Base-by-base conservation (phyloP, 169 alveolate genomes). In the Babesia caballi region DNA sequence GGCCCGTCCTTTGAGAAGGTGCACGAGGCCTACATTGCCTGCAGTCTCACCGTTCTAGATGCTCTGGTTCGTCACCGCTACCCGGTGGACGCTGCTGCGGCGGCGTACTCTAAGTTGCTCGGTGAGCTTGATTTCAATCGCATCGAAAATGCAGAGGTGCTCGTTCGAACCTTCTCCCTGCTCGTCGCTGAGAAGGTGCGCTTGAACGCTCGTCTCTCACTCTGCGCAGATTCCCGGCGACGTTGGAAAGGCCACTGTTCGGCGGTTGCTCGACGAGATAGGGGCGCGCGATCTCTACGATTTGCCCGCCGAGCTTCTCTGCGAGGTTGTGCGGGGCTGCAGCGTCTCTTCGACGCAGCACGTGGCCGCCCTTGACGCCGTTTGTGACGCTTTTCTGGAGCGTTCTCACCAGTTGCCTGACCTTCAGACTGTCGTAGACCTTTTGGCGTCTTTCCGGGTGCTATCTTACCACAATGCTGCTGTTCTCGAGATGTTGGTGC, bases 381-480 rank as follows among this genome's bases (percentile, higher is more conserved):
- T 71, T 1, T 15, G 67, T 14, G 66, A 60, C 32, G 82, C 61
- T 12, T 23, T 71, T 9, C 23, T 49, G 23, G 52, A 71, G 44
- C 58, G 82, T 11, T 58, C 74, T 8, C 66, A 71, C 65, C 38
- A 33, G 25, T 21, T 71, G 8, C 73, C 82, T 1, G 57, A 32
- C 25, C 0, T 71, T 9, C 23, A 60, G 19, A n/a, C 5, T 33
- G 35, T 30, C 7, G 51, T 71, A 25, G 53, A 51, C 12, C 2
- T 71, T 1, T 38, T 71, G 77, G 19, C 30, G 36, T 30, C n/a
- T 42, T 35, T 71, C 41, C 38, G 65, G 32, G 9, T 11, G n/a
- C 30, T 71, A 9, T 71, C 82, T 1, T 71, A 71, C 44, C 82
- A 54, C 73, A 71, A 71, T 15, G 63, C 53, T 11, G 33, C 82